phyloP scores from a whole-genome alignment of 140 eudicot genomes.

The Erigeron philadelphicus region DNA sequence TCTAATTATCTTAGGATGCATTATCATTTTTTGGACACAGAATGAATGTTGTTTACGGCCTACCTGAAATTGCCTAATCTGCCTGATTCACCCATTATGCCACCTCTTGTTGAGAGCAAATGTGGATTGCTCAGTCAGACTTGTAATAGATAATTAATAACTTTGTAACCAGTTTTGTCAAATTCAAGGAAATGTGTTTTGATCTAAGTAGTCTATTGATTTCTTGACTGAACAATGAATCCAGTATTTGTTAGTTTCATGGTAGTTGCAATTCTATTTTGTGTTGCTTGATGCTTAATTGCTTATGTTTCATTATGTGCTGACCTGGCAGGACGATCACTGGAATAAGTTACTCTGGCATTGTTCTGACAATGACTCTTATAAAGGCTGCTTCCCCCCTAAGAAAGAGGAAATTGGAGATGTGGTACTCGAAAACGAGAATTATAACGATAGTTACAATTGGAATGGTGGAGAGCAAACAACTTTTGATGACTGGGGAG shows the following conservation, averaged over 20 bases:
- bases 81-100: neutral
- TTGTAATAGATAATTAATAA: neutral
- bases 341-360: slow-evolving; percentile 83
- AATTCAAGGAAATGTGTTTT: neutral
- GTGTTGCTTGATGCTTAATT: neutral
- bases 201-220: neutral
- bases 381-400: slow-evolving; percentile 83
- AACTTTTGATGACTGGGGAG: neutral
- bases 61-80: neutral
- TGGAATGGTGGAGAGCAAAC: slow-evolving; percentile 21
- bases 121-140: neutral
- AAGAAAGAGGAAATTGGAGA: slow-evolving; percentile 35
- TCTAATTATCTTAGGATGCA: neutral
- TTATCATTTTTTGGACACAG: neutral
- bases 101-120: neutral
- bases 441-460: neutral
- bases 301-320: neutral
- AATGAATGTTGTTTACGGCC: neutral
- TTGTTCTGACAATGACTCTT: slow-evolving; percentile 64
- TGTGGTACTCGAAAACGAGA: neutral
- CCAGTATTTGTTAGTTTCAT: slow-evolving; percentile 1
- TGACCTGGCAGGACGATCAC: slow-evolving; percentile 57
- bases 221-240: neutral
- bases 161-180: neutral
- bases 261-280: neutral